A percentile compares a stretch with the other conserved stretches of the same genome.
Conservation (phyloP, 768 basidiomycete species). For the Macrolepiota albuminosa region DNA sequence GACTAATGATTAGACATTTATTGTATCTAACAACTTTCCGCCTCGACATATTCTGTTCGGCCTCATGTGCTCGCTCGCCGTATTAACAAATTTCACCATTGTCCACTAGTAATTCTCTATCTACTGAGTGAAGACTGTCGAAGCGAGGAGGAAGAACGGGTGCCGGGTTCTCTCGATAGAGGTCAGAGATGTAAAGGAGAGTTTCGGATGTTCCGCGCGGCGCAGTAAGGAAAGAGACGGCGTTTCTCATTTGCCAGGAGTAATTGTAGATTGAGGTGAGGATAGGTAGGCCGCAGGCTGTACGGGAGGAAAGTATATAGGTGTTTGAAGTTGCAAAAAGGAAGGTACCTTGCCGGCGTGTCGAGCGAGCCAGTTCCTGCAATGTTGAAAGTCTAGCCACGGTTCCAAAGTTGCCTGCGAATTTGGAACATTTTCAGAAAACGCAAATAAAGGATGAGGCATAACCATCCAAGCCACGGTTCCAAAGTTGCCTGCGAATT, state of each 20-base stretch:
- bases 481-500: neutral
- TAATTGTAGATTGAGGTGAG: neutral
- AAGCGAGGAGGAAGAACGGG: neutral
- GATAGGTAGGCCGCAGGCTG: neutral
- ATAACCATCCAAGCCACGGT: constrained; percentile 15
- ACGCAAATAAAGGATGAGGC: neutral
- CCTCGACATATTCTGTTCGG: neutral
- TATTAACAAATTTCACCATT: neutral
- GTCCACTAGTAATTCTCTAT: neutral
- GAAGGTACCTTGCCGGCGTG: neutral
- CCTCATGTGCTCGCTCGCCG: neutral
- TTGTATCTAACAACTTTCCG: neutral
- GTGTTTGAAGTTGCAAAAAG: neutral
- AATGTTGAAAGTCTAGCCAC: neutral
- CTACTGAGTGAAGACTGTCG: neutral
- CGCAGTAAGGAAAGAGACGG: neutral
- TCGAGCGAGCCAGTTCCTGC: neutral
- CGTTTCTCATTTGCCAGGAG: neutral
- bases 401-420: neutral
- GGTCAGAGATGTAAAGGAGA: neutral
- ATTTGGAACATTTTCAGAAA: neutral
- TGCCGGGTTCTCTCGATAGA: neutral
- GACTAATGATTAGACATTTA: too few species aligned
- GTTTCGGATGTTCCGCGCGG: neutral
- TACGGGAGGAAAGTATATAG: neutral